phyloP scores from a whole-genome alignment of 139 green algal genomes.

The Coelastrella sp. region DNA sequence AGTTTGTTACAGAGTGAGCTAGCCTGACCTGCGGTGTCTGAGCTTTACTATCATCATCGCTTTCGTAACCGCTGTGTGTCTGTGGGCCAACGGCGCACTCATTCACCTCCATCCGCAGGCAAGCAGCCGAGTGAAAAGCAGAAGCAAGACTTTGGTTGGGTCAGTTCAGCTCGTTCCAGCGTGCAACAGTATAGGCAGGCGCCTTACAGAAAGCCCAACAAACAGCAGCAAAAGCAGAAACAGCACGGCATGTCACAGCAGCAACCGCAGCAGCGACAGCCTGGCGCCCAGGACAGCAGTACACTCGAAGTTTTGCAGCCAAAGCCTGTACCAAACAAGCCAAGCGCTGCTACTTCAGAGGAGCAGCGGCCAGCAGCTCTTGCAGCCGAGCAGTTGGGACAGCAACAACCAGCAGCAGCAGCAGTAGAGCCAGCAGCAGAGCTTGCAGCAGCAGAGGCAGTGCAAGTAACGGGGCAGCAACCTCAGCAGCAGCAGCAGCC shows the following conservation, averaged over 20 bases:
- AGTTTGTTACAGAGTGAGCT: too few species aligned
- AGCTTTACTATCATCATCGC: too few species aligned
- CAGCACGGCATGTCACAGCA: slow-evolving; percentile 25
- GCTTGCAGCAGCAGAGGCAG: not conserved
- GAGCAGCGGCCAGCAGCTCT: too few species aligned
- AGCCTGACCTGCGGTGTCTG: too few species aligned
- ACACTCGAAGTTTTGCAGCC: too few species aligned
- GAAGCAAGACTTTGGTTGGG: slow-evolving; percentile 32
- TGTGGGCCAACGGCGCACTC: too few species aligned
- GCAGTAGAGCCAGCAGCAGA: not conserved
- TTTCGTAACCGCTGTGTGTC: too few species aligned
- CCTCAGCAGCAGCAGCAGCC: slow-evolving; percentile 12
- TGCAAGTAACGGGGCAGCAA: not conserved
- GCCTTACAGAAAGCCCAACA: not conserved
- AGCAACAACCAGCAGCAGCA: not conserved
- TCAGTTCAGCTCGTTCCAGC: not conserved
- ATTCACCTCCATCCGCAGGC: not conserved
- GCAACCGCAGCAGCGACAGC: slow-evolving; percentile 7
- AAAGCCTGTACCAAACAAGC: too few species aligned
- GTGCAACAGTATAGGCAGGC: slow-evolving; percentile 31
- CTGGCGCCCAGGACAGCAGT: not conserved
- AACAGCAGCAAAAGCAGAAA: slow-evolving; percentile 22
- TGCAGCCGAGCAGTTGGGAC: not conserved
- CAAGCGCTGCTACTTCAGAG: too few species aligned
- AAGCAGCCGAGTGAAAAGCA: not conserved